These are phyloP conservation scores for Colletotrichum lindemuthianum DNA, from an alignment of 2,329 filamentous ascomycete genomes.

Conservation along the genomic window DNA sequence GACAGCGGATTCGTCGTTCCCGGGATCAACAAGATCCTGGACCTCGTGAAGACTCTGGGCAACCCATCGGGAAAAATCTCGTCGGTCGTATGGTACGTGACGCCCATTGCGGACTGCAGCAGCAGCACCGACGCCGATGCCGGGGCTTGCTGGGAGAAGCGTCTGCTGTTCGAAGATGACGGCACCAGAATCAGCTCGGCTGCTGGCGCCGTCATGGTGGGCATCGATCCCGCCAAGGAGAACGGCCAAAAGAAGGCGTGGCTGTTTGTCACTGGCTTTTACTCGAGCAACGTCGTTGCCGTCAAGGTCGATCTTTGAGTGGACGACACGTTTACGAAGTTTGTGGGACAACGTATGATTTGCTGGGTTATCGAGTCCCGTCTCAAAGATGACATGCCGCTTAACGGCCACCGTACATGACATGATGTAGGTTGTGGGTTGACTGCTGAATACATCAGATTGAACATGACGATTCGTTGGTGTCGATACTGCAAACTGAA, in stretches of 20 bases:
- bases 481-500: too few species aligned
- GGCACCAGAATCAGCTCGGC: constrained; percentile 59
- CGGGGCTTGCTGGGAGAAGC: constrained; percentile 51
- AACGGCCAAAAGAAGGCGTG: constrained; percentile 59
- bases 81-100: constrained; percentile 57
- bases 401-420: too few species aligned
- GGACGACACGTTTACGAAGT: neutral
- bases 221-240: constrained; percentile 57
- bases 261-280: constrained; percentile 67
- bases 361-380: too few species aligned
- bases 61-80: constrained; percentile 52
- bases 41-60: constrained; percentile 46
- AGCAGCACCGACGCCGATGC: constrained; percentile 31
- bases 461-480: too few species aligned
- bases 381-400: too few species aligned
- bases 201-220: constrained; percentile 63
- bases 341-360: neutral
- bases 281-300: constrained; percentile 59
- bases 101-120: constrained; percentile 14
- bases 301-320: constrained; percentile 59
- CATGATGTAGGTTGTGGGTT: too few species aligned
- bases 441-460: too few species aligned
- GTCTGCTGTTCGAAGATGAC: constrained; percentile 68
- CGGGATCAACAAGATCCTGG: constrained; percentile 54
- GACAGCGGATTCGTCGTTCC: constrained; percentile 64